Evolutionary conservation across 1,284 basidiomycete species (phyloP).

Genomic region (Malassezia dermatis): DNA sequence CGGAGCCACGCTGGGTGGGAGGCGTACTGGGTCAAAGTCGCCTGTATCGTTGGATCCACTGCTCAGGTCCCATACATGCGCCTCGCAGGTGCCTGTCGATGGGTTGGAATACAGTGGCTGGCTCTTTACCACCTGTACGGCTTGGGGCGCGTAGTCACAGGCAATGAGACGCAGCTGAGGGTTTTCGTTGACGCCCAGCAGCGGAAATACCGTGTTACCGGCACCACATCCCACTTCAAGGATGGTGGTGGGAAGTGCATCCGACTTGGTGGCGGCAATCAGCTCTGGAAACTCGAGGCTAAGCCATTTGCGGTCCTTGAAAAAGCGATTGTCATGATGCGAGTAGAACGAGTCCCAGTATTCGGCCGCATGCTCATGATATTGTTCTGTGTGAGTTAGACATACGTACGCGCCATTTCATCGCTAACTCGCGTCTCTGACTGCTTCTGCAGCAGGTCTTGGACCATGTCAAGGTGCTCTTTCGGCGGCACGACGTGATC

Average conservation of each 20-base stretch:
- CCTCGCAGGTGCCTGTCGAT: conserved; percentile 54
- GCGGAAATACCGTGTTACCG: conserved; percentile 86
- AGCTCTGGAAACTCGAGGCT: conserved; percentile 44
- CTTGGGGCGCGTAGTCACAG: conserved; percentile 82
- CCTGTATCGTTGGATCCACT: conserved; percentile 4
- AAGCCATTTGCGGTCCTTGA: conserved; percentile 45
- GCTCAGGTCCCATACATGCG: conserved; percentile 84
- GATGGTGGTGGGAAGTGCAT: conserved; percentile 21
- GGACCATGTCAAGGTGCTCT: conserved; percentile 25
- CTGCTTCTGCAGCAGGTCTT: conserved; percentile 24
- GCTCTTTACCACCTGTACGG: conserved; percentile 72
- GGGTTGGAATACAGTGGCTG: conserved; percentile 22
- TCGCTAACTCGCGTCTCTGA: conserved; percentile 25
- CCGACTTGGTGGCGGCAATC: conserved; percentile 24
- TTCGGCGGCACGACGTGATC: conserved; percentile 38
- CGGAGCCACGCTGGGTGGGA: conserved; percentile 21
- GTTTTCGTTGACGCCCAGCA: conserved; percentile 72
- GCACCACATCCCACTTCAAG: conserved; percentile 50
- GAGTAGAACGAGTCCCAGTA: conserved; percentile 44
- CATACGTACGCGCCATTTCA: conserved; percentile 21
- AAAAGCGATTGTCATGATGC: conserved; percentile 41
- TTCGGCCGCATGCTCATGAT: conserved; percentile 25
- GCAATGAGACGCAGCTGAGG: conserved; percentile 63
- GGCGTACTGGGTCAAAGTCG: neutral
- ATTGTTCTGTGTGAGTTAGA: conserved; percentile 7